Conservation (phyloP, 177 flowering plant genomes). For the Vitis hybrid region DNA sequence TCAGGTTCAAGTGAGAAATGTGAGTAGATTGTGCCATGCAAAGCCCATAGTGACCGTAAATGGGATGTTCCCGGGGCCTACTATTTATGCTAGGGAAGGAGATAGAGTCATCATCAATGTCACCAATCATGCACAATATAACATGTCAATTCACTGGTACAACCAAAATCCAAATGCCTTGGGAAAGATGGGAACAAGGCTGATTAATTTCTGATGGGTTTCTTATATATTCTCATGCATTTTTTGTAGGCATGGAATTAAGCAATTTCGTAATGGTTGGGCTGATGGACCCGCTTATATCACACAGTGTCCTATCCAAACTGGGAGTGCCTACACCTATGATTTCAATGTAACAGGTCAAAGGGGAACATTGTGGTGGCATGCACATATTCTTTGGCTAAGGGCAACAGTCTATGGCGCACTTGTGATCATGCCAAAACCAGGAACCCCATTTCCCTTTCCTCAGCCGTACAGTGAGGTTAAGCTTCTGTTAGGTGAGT, state of each 20-base stretch:
- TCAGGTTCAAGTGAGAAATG: slow-evolving; percentile 53
- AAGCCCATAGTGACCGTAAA: slow-evolving; percentile 62
- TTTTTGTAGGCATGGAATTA: slow-evolving; percentile 15
- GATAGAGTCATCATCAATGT: slow-evolving; percentile 51
- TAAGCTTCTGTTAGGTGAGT: slow-evolving; percentile 44
- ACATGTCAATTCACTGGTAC: slow-evolving; percentile 60
- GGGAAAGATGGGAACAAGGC: too few relatives aligned
- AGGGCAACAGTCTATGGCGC: slow-evolving; percentile 78
- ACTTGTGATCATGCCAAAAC: slow-evolving; percentile 58
- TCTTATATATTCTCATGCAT: background rate
- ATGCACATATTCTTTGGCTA: slow-evolving; percentile 69
- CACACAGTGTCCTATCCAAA: slow-evolving; percentile 68
- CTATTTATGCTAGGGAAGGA: slow-evolving; percentile 51
- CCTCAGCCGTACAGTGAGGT: slow-evolving; percentile 49
- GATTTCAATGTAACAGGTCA: slow-evolving; percentile 59
- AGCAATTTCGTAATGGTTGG: slow-evolving; percentile 72
- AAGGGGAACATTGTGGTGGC: slow-evolving; percentile 76
- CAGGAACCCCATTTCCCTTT: slow-evolving; percentile 56
- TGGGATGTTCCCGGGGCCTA: slow-evolving; percentile 59
- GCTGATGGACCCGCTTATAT: slow-evolving; percentile 76
- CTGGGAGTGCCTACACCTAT: slow-evolving; percentile 49
- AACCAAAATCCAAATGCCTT: background rate
- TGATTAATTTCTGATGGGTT: background rate
- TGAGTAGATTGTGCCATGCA: slow-evolving; percentile 60
- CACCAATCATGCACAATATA: slow-evolving; percentile 50